phyloP scores from a whole-genome alignment of 805 yeast genomes.

The Yueomyces sinensis region DNA sequence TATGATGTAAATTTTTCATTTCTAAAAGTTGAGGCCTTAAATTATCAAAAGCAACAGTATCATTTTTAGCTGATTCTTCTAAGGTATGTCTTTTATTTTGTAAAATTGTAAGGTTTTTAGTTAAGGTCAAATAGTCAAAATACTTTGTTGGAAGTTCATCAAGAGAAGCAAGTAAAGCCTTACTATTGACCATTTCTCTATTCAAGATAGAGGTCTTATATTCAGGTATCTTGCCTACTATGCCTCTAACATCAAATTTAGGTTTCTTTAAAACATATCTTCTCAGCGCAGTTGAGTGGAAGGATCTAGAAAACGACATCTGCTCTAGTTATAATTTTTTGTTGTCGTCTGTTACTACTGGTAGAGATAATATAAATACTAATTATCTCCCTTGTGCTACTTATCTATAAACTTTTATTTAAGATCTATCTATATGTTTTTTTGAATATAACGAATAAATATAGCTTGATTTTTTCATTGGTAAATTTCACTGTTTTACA shows the following conservation, averaged over 20 bases:
- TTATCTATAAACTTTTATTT: too few species aligned
- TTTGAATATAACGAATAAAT: too few species aligned
- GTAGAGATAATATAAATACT: too few species aligned
- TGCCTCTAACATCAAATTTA: slow-evolving; percentile 16
- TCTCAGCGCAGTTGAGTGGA: background rate
- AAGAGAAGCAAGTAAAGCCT: slow-evolving; percentile 14
- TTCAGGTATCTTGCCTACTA: slow-evolving; percentile 7
- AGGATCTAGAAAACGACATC: background rate
- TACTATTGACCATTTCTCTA: slow-evolving; percentile 17
- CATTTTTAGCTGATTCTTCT: slow-evolving; percentile 17
- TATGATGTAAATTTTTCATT: slow-evolving; percentile 18
- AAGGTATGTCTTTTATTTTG: slow-evolving; percentile 19
- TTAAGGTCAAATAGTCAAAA: slow-evolving; percentile 9
- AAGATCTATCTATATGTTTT: too few species aligned
- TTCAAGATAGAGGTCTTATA: slow-evolving; percentile 15
- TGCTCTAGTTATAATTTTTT: background rate
- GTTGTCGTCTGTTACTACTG: too few species aligned
- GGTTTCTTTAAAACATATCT: slow-evolving; percentile 12
- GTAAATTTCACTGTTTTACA: too few species aligned
- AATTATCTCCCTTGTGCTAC: too few species aligned
- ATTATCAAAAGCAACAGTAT: slow-evolving; percentile 8
- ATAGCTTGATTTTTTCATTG: too few species aligned
- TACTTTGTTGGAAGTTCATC: slow-evolving; percentile 19
- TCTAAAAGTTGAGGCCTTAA: slow-evolving; percentile 8
- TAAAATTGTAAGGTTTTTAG: slow-evolving; percentile 15